Percentiles rank a stretch among this genome's conserved stretches.
Evolutionary conservation across 495 filamentous ascomycete species (phyloP).

Genomic region (Aspergillus nanangensis): DNA sequence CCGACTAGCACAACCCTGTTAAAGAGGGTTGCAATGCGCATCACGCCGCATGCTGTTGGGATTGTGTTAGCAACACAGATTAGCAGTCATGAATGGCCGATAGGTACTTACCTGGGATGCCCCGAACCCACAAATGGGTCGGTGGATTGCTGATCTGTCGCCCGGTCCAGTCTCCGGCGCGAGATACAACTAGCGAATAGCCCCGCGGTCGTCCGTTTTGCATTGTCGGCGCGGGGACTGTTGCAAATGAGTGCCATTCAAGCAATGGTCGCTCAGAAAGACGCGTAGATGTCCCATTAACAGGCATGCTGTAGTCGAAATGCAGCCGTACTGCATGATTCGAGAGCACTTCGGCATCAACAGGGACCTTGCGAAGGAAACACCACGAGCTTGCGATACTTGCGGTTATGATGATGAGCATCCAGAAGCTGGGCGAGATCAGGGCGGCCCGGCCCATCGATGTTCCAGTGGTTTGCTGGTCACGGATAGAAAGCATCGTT

Average conservation of each 20-base stretch:
- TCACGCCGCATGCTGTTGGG: conserved; percentile 53
- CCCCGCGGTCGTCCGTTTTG: conserved; percentile 26
- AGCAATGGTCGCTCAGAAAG: conserved; percentile 52
- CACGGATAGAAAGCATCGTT: conserved; percentile 19
- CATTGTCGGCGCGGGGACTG: conserved; percentile 44
- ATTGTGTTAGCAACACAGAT: conserved; percentile 4
- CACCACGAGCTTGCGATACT: conserved; percentile 66
- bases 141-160: conserved; percentile 52
- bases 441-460: conserved; percentile 33
- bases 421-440: conserved; percentile 62
- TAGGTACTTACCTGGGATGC: conserved; percentile 24
- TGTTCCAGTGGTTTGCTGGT: conserved; percentile 15
- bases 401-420: conserved; percentile 54
- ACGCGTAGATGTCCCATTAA: conserved; percentile 41
- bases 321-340: conserved; percentile 64
- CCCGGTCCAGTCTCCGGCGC: conserved; percentile 65
- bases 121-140: conserved; percentile 50
- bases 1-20: conserved; percentile 55
- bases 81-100: neutral
- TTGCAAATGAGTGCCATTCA: conserved; percentile 66
- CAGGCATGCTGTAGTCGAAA: conserved; percentile 49
- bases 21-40: conserved; percentile 60
- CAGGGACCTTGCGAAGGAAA: conserved; percentile 52
- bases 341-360: conserved; percentile 60
- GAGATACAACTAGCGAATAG: conserved; percentile 56